phyloP scores from a whole-genome alignment of 768 basidiomycete species.

The Mycena amicta region DNA sequence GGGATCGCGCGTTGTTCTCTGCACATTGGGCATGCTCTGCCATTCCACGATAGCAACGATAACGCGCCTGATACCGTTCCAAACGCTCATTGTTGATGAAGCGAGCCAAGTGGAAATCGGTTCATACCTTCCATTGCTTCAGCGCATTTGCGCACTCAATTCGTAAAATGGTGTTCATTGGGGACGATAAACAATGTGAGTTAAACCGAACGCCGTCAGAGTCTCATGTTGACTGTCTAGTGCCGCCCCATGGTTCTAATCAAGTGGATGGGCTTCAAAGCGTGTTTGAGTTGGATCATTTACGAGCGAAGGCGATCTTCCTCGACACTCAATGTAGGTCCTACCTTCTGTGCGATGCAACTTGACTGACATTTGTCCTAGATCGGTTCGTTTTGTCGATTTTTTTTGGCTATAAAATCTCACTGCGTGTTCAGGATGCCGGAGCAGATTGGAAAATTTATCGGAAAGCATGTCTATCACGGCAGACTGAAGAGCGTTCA shows the following conservation, averaged over 20 bases:
- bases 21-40: constrained; percentile 52
- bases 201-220: too few relatives aligned
- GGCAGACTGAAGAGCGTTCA: constrained; percentile 53
- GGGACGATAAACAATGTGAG: constrained; percentile 41
- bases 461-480: constrained; percentile 57
- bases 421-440: constrained; percentile 52
- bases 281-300: constrained; percentile 54
- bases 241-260: constrained; percentile 66
- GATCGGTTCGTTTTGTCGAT: too few relatives aligned
- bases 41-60: constrained; percentile 17
- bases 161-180: constrained; percentile 40
- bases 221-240: too few relatives aligned
- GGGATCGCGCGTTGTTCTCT: constrained; percentile 41
- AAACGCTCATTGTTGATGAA: constrained; percentile 37
- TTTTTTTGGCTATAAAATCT: too few relatives aligned
- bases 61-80: constrained; percentile 20
- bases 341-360: not conserved
- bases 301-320: constrained; percentile 38
- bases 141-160: too few relatives aligned
- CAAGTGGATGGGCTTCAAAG: constrained; percentile 47
- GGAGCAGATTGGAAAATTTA: constrained; percentile 51
- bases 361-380: too few relatives aligned
- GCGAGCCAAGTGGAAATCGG: constrained; percentile 34
- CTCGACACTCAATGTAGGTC: constrained; percentile 57
- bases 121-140: constrained; percentile 29